Percentiles rank a stretch among this genome's conserved stretches.
Conservation (phyloP, 345 rosid genomes). For the Arabis hirsuta region DNA sequence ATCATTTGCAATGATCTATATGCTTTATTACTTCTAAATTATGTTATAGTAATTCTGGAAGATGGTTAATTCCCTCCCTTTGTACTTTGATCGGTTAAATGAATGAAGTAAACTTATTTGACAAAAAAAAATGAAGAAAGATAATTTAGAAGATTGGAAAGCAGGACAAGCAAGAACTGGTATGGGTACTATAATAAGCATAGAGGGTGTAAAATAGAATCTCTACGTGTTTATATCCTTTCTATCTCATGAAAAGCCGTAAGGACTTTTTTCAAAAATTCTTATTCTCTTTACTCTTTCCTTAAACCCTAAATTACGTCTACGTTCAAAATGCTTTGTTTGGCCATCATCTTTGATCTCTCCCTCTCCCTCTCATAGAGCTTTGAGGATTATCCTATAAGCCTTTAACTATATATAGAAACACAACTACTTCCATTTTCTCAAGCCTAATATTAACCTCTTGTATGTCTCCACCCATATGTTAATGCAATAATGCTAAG, state of each 20-base stretch:
- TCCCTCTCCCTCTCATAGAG: not conserved
- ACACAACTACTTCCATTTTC: constrained; percentile 4
- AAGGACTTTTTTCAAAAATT: constrained; percentile 6
- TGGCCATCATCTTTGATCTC: constrained; percentile 8
- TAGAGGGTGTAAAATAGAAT: constrained; percentile 17
- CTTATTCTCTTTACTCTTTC: constrained; percentile 29
- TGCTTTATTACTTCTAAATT: no score
- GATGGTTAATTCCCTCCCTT: no score
- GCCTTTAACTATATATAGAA: constrained; percentile 10
- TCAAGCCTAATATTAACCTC: constrained; percentile 8
- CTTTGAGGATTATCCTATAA: not conserved
- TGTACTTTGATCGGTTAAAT: no score
- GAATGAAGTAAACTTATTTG: no score
- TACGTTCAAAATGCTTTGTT: constrained; percentile 29
- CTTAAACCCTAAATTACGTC: constrained; percentile 33
- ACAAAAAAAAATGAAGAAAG: no score
- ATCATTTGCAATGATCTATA: no score
- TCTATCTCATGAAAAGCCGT: constrained; percentile 37
- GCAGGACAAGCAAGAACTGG: constrained; percentile 14
- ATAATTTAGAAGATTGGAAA: not conserved
- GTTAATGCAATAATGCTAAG: constrained; percentile 7
- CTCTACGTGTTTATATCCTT: constrained; percentile 29
- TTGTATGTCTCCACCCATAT: constrained; percentile 3
- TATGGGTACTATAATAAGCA: constrained; percentile 20
- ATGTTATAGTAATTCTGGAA: no score